phyloP scores from a whole-genome alignment of 257 asterid genomes.

The Salvia hispanica region DNA sequence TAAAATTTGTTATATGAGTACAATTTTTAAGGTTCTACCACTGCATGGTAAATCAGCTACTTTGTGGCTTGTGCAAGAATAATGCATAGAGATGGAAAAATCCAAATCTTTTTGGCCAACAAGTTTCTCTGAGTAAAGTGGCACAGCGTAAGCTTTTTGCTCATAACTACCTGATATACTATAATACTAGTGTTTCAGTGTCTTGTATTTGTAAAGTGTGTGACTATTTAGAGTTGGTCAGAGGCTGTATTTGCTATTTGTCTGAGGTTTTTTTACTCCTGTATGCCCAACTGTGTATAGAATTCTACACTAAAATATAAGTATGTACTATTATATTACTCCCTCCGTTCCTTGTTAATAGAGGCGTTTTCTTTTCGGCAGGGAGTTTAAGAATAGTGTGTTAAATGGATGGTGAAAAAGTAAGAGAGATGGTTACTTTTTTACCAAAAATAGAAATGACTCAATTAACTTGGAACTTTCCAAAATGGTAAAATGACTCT shows the following conservation, averaged over 20 bases:
- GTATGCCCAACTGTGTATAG: neutral
- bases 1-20: neutral
- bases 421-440: too few relatives aligned
- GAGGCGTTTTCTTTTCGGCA: too few relatives aligned
- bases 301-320: neutral
- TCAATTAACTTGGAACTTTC: too few relatives aligned
- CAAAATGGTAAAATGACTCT: too few relatives aligned
- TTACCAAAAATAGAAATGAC: too few relatives aligned
- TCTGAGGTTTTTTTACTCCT: neutral
- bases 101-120: neutral
- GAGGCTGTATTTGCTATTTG: conserved; percentile 2
- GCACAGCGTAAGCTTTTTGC: neutral
- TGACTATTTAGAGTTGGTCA: neutral
- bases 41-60: neutral
- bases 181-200: neutral
- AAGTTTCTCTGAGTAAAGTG: neutral
- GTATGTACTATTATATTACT: neutral
- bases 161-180: neutral
- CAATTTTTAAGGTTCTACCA: neutral
- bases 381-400: too few relatives aligned
- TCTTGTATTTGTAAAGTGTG: neutral
- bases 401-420: too few relatives aligned
- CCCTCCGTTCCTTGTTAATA: too few relatives aligned
- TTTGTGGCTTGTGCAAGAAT: neutral
- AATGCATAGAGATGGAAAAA: neutral